Base-by-base conservation (phyloP, 2,329 filamentous ascomycete genomes). In the Neofusicoccum umdonicola region DNA sequence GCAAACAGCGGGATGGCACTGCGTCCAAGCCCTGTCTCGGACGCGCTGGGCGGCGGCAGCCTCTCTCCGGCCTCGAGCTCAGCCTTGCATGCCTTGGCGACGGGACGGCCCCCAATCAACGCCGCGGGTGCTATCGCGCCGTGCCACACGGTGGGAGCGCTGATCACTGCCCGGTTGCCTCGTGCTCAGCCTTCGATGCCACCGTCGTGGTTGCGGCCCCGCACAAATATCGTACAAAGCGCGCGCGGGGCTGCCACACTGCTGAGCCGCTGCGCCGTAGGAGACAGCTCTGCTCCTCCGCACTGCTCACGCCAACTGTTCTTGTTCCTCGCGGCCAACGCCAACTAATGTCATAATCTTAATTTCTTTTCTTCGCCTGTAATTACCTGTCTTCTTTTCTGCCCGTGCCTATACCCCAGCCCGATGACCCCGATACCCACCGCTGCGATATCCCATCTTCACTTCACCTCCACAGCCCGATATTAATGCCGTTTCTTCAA, bases 341-440 rank as follows among this genome's bases (percentile, higher is more conserved):
- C 52, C 42, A 37, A n/a, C 56, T 60, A 60, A 60, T 60, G 56
- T 22, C 56, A 37, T 60, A 60, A 60, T 60, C 31, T 34, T 47
- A 47, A 60, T 60, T n/a, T 8, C 12, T 19, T 8, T n/a, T 31
- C 2, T 15, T 41, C 35, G 9, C 5, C n/a, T 42, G 52, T 57
- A 57, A 27, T 56, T 39, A 57, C 22, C 17, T 37, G 6, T 44
- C 22, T 22, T 31, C 15, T 15, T 47, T 37, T 3, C 15, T 35
- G 15, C 37, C n/a, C 22, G 31, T 47, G n/a, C 31, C 35, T 56
- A 35, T 13, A 22, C n/a, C 15, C 35, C 3, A n/a, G 56, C 22
- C 56, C 19, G 22, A 60, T 60, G 27, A 13, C 9, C 19, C 42
- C 13, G 13, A 35, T 47, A 17, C 15, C 27, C 41, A 35, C 39